Percentiles rank a stretch among this genome's conserved stretches.
These are phyloP conservation scores for Byssothecium circinans DNA, from an alignment of 2,329 filamentous ascomycete genomes.

Conservation along the genomic window DNA sequence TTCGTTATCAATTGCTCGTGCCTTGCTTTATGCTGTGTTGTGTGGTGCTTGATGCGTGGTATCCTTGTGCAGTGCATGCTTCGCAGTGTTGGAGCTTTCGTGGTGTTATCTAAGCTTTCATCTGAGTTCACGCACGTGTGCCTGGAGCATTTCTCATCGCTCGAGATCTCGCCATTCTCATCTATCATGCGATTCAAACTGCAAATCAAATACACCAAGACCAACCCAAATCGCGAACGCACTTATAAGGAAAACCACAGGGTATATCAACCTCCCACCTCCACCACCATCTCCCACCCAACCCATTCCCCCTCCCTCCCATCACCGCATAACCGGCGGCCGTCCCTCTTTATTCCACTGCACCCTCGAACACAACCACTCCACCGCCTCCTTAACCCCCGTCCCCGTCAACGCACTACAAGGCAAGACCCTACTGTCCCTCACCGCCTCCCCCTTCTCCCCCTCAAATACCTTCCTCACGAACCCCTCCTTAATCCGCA, in stretches of 20 bases:
- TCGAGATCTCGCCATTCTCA: too few species aligned
- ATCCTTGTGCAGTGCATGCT: too few species aligned
- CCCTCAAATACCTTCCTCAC: conserved; percentile 96
- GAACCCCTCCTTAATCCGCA: conserved; percentile 93
- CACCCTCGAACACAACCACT: conserved; percentile 89
- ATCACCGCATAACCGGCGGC: conserved; percentile 87
- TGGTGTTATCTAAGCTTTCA: too few species aligned
- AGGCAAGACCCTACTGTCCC: conserved; percentile 88
- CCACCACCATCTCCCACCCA: neutral
- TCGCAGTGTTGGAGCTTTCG: too few species aligned
- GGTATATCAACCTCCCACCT: neutral
- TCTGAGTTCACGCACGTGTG: too few species aligned
- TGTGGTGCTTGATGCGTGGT: too few species aligned
- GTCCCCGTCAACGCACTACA: conserved; percentile 83
- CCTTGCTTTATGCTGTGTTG: too few species aligned
- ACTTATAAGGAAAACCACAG: neutral
- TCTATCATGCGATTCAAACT: too few species aligned
- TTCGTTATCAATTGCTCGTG: too few species aligned
- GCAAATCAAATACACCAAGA: too few species aligned
- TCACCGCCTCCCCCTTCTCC: conserved; percentile 80
- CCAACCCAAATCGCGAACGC: neutral
- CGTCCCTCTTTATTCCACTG: conserved; percentile 96
- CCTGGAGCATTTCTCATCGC: too few species aligned
- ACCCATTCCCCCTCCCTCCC: too few species aligned
- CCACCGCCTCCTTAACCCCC: conserved; percentile 92